Base-by-base conservation (phyloP, 1,139 yeast species). In the Pneumocystis oryctolagi region DNA sequence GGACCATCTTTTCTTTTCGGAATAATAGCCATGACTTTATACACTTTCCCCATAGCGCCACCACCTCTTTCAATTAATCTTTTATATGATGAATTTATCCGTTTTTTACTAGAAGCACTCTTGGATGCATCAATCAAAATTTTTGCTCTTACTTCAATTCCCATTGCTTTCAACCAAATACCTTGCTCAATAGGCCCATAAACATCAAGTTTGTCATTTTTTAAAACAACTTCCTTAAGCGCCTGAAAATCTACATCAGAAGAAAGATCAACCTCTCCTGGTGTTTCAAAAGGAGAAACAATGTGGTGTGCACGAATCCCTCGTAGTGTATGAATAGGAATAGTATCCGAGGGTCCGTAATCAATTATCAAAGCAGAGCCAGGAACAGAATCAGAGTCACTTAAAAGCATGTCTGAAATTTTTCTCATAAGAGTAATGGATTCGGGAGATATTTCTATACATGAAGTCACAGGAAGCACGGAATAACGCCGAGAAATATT, bases 261-360 rank as follows among this genome's bases (percentile, higher is more conserved):
- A 0, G 95, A 87, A 60, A 88, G 77, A 73, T 88, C 96, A 3
- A 87, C 90, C 59, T 82, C 82, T 2, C 96, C 96, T 0, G 95
- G 95, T 35, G 77, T 77, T 37, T 74, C 77, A 67, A 87, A 85
- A 1, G 96, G 95, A n/a, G 85, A 82, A 0, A 86, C 92, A 68
- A 88, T 80, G 68, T 82, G 80, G 72, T 88, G 95, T 69, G 82
- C 76, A 68, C 81, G 79, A 65, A 88, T 87, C 0, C 89, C 96
- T 60, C 96, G 77, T 57, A 88, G 76, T 0, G 90, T 78, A 69
- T 84, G 83, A 39, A 81, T 80, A 1, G 94, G 94, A 18, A 87
- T 78, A 1, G 82, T 80, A 3, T 76, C 75, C 2, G 77, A 75
- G 2, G 85, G 81, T 0, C 96, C 96, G 69, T 88, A 88, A 73